Conservation (phyloP, 1,139 yeast genomes). For the Yamadazyma buinensis region DNA sequence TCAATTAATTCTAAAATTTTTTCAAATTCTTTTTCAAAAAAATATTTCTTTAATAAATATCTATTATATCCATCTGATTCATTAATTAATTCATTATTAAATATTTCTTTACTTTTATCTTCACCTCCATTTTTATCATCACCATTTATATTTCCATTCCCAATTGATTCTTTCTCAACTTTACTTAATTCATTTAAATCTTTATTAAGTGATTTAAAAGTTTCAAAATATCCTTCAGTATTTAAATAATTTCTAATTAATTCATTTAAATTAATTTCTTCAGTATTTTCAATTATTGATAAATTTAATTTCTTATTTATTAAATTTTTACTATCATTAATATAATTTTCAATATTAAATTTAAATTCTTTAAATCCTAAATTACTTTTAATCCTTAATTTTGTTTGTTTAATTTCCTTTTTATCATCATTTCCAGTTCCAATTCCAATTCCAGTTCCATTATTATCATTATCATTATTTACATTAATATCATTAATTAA, state of each 20-base stretch:
- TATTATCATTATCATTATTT: constrained; percentile 7
- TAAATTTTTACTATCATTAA: constrained; percentile 38
- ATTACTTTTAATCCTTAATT: constrained; percentile 49
- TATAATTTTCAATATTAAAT: constrained; percentile 69
- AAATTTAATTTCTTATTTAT: constrained; percentile 20
- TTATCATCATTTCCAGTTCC: no score
- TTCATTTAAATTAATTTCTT: constrained; percentile 40
- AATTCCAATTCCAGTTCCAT: no score
- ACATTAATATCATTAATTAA: constrained; percentile 25
- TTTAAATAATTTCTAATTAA: constrained; percentile 67
- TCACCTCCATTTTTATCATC: constrained; percentile 2
- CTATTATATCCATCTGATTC: constrained; percentile 40
- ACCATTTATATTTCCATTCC: constrained; percentile 6
- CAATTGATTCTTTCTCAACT: constrained; percentile 12
- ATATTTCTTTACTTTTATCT: no score
- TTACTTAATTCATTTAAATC: constrained; percentile 38
- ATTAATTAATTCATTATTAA: constrained; percentile 7
- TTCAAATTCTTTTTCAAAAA: constrained; percentile 48
- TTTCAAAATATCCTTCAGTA: constrained; percentile 69
- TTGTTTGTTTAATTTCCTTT: constrained; percentile 10
- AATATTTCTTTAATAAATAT: constrained; percentile 45
- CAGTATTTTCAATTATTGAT: constrained; percentile 14
- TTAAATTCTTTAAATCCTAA: constrained; percentile 68
- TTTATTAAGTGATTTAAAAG: constrained; percentile 56
- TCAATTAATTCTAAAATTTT: constrained; percentile 41